These are phyloP conservation scores for Vitis hybrid DNA, from an alignment of 177 flowering plant genomes.

Conservation along the genomic window DNA sequence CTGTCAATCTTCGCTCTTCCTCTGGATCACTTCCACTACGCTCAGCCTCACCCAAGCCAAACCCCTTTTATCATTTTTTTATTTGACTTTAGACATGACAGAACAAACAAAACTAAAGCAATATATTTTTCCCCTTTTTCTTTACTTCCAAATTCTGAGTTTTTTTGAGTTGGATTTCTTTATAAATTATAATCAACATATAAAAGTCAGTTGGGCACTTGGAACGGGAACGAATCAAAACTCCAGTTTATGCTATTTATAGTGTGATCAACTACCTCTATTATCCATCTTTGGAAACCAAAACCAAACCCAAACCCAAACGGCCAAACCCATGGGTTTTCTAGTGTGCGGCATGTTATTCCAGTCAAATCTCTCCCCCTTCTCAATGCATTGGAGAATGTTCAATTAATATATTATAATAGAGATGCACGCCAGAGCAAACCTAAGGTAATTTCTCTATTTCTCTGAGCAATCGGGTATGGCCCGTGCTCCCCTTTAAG, in stretches of 20 bases:
- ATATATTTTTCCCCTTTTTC: not conserved
- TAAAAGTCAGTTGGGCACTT: not conserved
- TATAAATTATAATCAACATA: not conserved
- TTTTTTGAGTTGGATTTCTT: not conserved
- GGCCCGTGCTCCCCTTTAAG: not conserved
- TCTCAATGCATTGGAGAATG: not conserved
- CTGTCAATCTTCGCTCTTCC: not conserved
- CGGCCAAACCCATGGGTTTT: not conserved
- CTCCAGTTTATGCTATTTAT: conserved; percentile 1
- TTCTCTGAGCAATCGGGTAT: not conserved
- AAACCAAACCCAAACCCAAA: not conserved
- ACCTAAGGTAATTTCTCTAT: not conserved
- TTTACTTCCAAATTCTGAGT: not conserved
- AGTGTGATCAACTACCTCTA: not conserved
- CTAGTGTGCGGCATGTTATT: not conserved
- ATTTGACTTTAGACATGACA: too few relatives aligned
- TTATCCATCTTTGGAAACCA: not conserved
- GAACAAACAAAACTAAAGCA: too few relatives aligned
- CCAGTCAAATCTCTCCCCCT: not conserved
- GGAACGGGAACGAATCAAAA: not conserved
- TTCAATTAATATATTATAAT: not conserved
- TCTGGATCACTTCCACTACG: too few relatives aligned
- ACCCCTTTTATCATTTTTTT: not conserved
- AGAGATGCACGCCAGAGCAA: too few relatives aligned
- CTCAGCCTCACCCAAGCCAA: not conserved